Base-by-base conservation (phyloP, 1,139 yeast species). In the Debaryomyces subglobosus region DNA sequence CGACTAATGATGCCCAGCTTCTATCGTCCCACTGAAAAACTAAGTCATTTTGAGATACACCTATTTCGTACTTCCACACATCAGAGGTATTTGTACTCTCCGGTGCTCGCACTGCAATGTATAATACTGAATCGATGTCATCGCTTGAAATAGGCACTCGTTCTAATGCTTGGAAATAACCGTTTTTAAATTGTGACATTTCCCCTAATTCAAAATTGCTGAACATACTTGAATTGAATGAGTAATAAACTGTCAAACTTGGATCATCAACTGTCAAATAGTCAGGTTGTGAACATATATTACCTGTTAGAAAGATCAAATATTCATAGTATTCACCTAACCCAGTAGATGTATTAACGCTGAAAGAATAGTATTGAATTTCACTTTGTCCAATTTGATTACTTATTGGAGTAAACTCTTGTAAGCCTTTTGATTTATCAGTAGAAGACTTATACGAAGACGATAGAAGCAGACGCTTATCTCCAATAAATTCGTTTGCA, bases 1-100 rank as follows among this genome's bases (percentile, higher is more conserved):
- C 97, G 3, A 89, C 81, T 13, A 88, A 70, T 34, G 72, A 68
- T 0, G 89, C 79, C 74, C 84, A 78, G 27, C 84, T 68, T 16
- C 81, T 68, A 43, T 75, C 74, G 61, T 85, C 91, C 85, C 89
- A 88, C 55, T 85, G 87, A 63, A 82, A 88, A 0, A 83, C 81
- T 52, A 87, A 74, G 54, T 81, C 84, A 45, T 73, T 72, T 53
- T 84, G 86, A 1, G 94, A 87, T 2, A 84, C 79, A 2, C 91
- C 94, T 32, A 91, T 67, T 61, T 85, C 82, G 58, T 86, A 88
- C 5, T 69, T 57, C 87, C 90, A 85, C 3, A 56, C 47, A 13
- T 75, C 79, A 2, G 69, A 55, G 24, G 56, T 53, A 42, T 70
- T 65, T 5, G 68, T 61, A 54, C 76, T 72, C 47, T 71, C 72